These are phyloP conservation scores for Candida tallmaniae DNA, from an alignment of 805 yeast genomes.

Conservation along the genomic window DNA sequence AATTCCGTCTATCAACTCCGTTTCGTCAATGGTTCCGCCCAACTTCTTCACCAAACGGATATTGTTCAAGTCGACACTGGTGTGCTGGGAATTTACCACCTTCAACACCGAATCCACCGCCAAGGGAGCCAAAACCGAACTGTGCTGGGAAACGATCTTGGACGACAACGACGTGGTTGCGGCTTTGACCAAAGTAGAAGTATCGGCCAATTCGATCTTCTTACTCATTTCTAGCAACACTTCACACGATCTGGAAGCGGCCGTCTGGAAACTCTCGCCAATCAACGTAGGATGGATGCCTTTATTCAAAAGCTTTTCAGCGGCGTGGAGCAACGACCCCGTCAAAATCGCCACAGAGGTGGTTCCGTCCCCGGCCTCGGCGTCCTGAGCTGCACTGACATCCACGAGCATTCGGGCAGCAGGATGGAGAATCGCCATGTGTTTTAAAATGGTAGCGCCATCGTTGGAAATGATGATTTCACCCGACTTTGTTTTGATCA, in stretches of 20 bases:
- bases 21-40: conserved; percentile 97
- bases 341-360: conserved; percentile 95
- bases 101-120: conserved; percentile 90
- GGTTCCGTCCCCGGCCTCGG: conserved; percentile 99
- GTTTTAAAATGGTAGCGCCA: conserved; percentile 91
- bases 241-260: conserved; percentile 79
- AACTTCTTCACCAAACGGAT: conserved; percentile 88
- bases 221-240: conserved; percentile 81
- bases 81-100: conserved; percentile 58
- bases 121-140: conserved; percentile 81
- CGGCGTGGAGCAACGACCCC: conserved; percentile 92
- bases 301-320: conserved; percentile 81
- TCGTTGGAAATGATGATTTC: conserved; percentile 94
- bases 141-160: conserved; percentile 92
- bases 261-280: conserved; percentile 89
- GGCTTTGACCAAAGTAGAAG: conserved; percentile 81
- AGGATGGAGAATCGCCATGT: conserved; percentile 98
- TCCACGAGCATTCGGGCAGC: conserved; percentile 97
- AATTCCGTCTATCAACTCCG: conserved; percentile 88
- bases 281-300: conserved; percentile 95
- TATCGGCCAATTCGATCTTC: conserved; percentile 71
- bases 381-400: conserved; percentile 95
- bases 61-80: conserved; percentile 78
- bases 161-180: conserved; percentile 93
- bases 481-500: conserved; percentile 92